Evolutionary conservation across 2,329 filamentous ascomycete genomes (phyloP).

Genomic region (Cercospora sp.): DNA sequence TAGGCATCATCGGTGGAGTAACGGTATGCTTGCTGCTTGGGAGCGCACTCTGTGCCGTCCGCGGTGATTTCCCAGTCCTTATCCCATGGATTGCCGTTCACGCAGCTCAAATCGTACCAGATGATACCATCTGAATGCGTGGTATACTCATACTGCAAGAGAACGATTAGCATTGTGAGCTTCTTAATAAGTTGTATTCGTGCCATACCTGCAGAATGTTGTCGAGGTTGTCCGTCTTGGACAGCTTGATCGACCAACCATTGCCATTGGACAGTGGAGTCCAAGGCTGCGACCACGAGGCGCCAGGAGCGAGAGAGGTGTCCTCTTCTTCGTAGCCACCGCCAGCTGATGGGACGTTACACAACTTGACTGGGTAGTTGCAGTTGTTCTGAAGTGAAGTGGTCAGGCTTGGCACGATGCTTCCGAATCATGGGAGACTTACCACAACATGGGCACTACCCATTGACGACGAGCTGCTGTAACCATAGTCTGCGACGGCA

Average conservation of each 20-base stretch:
- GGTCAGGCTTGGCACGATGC: not conserved
- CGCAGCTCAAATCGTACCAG: constrained; percentile 43
- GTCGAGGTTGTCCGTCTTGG: constrained; percentile 31
- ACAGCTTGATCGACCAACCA: constrained; percentile 45
- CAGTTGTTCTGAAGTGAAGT: constrained; percentile 32
- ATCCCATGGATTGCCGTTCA: constrained; percentile 42
- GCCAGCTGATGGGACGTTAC: constrained; percentile 34
- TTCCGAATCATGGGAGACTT: not conserved
- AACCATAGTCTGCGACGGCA: constrained; percentile 16
- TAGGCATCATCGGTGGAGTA: constrained; percentile 43
- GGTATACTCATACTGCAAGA: constrained; percentile 40
- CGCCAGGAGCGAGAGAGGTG: constrained; percentile 31
- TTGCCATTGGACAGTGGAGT: constrained; percentile 37
- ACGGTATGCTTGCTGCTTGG: constrained; percentile 41
- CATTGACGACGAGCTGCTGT: constrained; percentile 21
- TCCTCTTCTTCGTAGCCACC: constrained; percentile 32
- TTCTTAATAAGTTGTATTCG: not conserved
- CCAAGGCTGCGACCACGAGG: constrained; percentile 37
- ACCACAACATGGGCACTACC: constrained; percentile 34
- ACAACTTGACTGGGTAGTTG: constrained; percentile 36
- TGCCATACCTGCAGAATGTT: constrained; percentile 34
- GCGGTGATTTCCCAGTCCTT: constrained; percentile 41
- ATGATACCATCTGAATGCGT: constrained; percentile 40
- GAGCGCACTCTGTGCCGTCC: constrained; percentile 26
- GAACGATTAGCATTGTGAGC: not conserved